Evolutionary conservation across 2,329 filamentous ascomycete genomes (phyloP).

Genomic region (Ophiostoma quercus): DNA sequence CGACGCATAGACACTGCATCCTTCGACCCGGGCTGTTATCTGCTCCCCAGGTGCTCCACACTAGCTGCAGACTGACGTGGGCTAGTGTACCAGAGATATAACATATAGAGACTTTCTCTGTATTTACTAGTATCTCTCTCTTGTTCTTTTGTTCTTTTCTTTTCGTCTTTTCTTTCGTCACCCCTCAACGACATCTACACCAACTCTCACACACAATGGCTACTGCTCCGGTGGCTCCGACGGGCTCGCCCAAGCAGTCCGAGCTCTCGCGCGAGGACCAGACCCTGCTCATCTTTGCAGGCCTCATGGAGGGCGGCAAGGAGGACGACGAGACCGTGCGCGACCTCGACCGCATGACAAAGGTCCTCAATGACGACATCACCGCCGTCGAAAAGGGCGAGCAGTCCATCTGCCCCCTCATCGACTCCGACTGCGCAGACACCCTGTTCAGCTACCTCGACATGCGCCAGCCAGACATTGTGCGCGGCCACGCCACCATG

Average conservation of each 20-base stretch:
- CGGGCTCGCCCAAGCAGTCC: neutral
- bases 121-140: neutral
- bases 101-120: neutral
- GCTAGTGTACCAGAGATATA: neutral
- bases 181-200: neutral
- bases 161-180: neutral
- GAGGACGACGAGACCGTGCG: constrained; percentile 67
- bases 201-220: neutral
- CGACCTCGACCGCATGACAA: constrained; percentile 55
- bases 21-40: constrained; percentile 2
- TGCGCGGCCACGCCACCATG: constrained; percentile 76
- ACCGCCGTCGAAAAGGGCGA: constrained; percentile 42
- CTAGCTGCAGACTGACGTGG: neutral
- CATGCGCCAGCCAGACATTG: constrained; percentile 65
- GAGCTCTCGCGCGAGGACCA: constrained; percentile 48
- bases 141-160: neutral
- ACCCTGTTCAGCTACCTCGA: constrained; percentile 83
- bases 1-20: neutral
- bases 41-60: neutral
- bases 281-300: constrained; percentile 74
- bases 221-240: neutral
- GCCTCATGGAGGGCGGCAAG: constrained; percentile 83
- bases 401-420: constrained; percentile 52
- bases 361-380: constrained; percentile 53
- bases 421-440: constrained; percentile 72